These are phyloP conservation scores for Arthrobotrys sinensis DNA, from an alignment of 2,329 filamentous ascomycete species.

Conservation along the genomic window DNA sequence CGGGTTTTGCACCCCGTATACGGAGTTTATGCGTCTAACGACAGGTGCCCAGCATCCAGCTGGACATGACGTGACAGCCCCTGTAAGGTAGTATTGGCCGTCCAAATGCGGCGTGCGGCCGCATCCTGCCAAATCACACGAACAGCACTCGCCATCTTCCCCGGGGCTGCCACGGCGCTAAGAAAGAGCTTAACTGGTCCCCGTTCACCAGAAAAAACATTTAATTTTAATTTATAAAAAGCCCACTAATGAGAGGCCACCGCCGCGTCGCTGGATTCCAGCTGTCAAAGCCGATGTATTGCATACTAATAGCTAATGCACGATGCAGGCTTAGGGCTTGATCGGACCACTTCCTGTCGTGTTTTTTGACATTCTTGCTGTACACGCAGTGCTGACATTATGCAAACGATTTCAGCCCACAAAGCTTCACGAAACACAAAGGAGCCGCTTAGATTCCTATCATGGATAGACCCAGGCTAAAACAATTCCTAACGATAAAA, in stretches of 20 bases:
- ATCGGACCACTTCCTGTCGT: slow-evolving; percentile 10
- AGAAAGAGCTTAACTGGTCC: slow-evolving; percentile 9
- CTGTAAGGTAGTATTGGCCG: slow-evolving; percentile 2
- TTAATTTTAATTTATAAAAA: slow-evolving; percentile 45
- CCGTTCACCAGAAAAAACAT: neutral
- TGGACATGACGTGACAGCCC: slow-evolving; percentile 32
- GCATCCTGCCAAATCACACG: slow-evolving; percentile 26
- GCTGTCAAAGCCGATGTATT: slow-evolving; percentile 8
- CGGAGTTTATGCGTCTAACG: slow-evolving; percentile 17
- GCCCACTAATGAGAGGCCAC: slow-evolving; percentile 33
- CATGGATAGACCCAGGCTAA: slow-evolving; percentile 14
- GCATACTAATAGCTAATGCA: slow-evolving; percentile 15
- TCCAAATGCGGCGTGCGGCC: slow-evolving; percentile 26
- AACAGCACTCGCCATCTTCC: slow-evolving; percentile 14
- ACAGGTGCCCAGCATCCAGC: neutral
- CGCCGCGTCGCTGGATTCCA: slow-evolving; percentile 15
- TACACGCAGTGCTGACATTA: slow-evolving; percentile 1
- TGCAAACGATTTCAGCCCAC: slow-evolving; percentile 22
- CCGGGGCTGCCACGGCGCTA: slow-evolving; percentile 33
- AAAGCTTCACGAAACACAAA: slow-evolving; percentile 26
- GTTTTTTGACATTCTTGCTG: neutral
- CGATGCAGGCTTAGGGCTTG: slow-evolving; percentile 5
- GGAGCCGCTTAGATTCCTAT: slow-evolving; percentile 33
- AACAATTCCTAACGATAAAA: slow-evolving; percentile 20
- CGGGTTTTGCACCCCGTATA: slow-evolving; percentile 4